These are phyloP conservation scores for Plectosphaerella sp. DNA, from an alignment of 2,329 filamentous ascomycete species.

Conservation along the genomic window DNA sequence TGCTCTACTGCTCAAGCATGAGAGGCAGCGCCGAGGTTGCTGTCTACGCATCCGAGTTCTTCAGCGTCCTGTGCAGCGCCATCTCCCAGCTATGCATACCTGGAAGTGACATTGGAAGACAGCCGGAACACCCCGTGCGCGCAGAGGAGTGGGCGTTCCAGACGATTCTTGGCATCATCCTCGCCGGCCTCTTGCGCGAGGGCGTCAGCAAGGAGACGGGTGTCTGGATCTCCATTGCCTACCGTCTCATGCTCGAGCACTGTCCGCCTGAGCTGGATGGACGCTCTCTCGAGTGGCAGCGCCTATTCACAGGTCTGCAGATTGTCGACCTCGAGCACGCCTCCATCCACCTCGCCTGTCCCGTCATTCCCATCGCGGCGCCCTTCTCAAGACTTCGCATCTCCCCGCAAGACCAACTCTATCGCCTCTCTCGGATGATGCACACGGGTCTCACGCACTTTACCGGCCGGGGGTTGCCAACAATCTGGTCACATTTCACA, in stretches of 20 bases:
- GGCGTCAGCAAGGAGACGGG: constrained; percentile 36
- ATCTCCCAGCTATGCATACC: constrained; percentile 36
- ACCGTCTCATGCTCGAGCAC: constrained; percentile 33
- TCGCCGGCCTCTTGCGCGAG: constrained; percentile 34
- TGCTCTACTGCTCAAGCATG: constrained; percentile 36
- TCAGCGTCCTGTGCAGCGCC: constrained; percentile 28
- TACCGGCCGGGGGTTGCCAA: constrained; percentile 33
- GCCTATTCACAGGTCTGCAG: constrained; percentile 31
- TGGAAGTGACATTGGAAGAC: constrained; percentile 18
- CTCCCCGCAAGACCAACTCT: constrained; percentile 32
- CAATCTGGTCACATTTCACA: constrained; percentile 37
- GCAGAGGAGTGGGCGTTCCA: constrained; percentile 36
- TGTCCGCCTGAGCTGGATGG: constrained; percentile 33
- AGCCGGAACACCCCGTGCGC: constrained; percentile 14
- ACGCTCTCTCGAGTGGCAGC: constrained; percentile 32
- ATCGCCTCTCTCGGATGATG: constrained; percentile 38
- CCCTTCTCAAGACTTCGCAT: constrained; percentile 30
- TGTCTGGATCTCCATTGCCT: constrained; percentile 37
- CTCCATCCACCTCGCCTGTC: constrained; percentile 34
- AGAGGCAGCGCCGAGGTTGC: constrained; percentile 26
- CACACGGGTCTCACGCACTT: constrained; percentile 36
- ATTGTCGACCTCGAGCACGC: constrained; percentile 40
- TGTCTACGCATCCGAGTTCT: constrained; percentile 30
- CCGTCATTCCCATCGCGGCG: constrained; percentile 33
- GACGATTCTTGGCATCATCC: constrained; percentile 33